Evolutionary conservation across 2,329 filamentous ascomycete species (phyloP).

Genomic region (Xylariaceae sp.): DNA sequence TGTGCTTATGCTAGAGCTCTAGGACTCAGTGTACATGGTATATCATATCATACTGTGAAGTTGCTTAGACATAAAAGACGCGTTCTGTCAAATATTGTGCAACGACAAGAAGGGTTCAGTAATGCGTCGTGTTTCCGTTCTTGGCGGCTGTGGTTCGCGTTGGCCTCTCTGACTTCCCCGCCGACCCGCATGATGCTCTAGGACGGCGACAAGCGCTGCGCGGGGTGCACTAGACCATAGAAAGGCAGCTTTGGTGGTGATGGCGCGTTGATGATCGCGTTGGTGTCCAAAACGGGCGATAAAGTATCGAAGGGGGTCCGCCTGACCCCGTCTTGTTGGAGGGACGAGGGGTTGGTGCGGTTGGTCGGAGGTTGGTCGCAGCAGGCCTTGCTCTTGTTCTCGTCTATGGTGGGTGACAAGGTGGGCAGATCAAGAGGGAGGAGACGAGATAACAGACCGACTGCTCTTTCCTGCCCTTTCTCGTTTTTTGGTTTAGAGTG

Average conservation of each 20-base stretch:
- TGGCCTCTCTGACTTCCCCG: too few relatives aligned
- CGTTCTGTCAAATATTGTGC: too few relatives aligned
- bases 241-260: background rate
- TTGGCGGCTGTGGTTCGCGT: too few relatives aligned
- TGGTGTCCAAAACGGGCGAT: conserved; percentile 13
- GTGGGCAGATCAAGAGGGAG: background rate
- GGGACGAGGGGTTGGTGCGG: conserved; percentile 15
- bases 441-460: conserved; percentile 9
- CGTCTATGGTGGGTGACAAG: background rate
- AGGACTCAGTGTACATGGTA: too few relatives aligned
- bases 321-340: conserved; percentile 15
- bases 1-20: too few relatives aligned
- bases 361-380: background rate
- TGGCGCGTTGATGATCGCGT: background rate
- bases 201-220: too few relatives aligned
- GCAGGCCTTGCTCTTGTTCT: background rate
- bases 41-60: too few relatives aligned
- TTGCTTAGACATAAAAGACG: too few relatives aligned
- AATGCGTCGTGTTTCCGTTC: too few relatives aligned
- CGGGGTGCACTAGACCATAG: too few relatives aligned
- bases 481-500: conserved; percentile 5
- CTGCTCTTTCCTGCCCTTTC: conserved; percentile 2
- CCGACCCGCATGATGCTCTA: too few relatives aligned
- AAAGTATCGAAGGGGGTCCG: conserved; percentile 1
- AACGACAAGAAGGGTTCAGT: too few relatives aligned